Base-by-base conservation (phyloP, 306 rosid species). In the Vigna reflexopilosa region DNA sequence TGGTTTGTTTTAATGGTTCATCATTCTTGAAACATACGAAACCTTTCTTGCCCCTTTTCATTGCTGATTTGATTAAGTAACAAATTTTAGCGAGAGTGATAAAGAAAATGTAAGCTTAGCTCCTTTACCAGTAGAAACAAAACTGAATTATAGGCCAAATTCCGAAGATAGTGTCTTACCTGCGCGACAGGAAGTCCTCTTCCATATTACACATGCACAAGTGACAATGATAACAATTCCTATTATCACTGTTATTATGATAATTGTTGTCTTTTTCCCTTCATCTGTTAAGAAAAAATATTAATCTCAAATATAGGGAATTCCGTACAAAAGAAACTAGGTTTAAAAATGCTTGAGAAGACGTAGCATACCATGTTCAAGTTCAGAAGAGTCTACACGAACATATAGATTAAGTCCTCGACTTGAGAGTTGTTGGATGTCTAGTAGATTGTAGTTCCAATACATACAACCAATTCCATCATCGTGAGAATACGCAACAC, bases 341-440 rank as follows among this genome's bases (percentile, higher is more conserved):
- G 3, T 12, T 30, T 61, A 6, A 61, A 26, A 61, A 61, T 30
- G 67, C 16, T 61, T 15, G 6, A 32, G 17, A 38, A 57, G 64
- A 20, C 0, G 7, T 24, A 59, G 34, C 32, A 15, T 70, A 82
- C 78, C 75, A 1, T 5, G 78, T 30, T 82, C 82, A 6, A 14
- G 78, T 30, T 82, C 85, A 1, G 55, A 20, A 13, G 72, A 1
- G 28, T 74, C 75, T 19, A 71, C 5, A 3, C 79, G 82, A 64
- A 82, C 22, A 17, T 77, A 63, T 9, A 82, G 81, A 62, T 22
- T 50, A 44, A 42, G 19, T 55, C 82, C 82, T 19, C 70, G 75
- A 11, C 0, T 2, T 1, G 81, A 9, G 40, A 68, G 76, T 6
- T 81, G 81, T 38, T 14, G 65, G 15, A 77, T 55, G 51, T 77